Base-by-base conservation (phyloP, 2,329 filamentous ascomycete species). In the Fusarium pseudoanthophilum region DNA sequence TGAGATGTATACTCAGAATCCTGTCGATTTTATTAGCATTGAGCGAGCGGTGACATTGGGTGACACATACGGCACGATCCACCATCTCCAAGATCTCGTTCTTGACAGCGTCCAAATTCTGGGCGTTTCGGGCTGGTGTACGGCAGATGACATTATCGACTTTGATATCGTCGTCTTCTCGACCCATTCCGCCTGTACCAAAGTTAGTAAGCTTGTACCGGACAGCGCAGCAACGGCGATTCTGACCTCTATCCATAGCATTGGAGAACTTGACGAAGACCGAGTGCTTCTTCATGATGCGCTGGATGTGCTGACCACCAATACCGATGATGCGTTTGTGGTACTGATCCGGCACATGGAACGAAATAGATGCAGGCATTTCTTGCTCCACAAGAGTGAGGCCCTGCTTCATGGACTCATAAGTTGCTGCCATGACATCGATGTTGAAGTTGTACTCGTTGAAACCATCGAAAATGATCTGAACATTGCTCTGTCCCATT, bases 391-490 rank as follows among this genome's bases (percentile, higher is more conserved):
- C 96, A 65, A 99, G 89, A 73, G 93, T 92, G 70, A 99, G 86
- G 5, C 96, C 96, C 77, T 95, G 93, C 85, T 96, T 97, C 84
- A 96, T 96, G 6, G 95, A 95, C 73, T 98, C 95, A 81, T 98
- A 98, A 77, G 93, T 93, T 62, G 92, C 92, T 51, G 94, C 95
- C 80, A 96, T 95, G 63, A 99, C 95, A 80, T 99, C 96, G 75
- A 99, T 99, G 83, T 98, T 97, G 87, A 99, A 99, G 84, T 99
- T 98, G 88, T 98, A 99, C 85, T 99, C 96, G 83, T 98, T 97
- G 86, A 98, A 99, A 72, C 95, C 95, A 80, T 99, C 96, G 76
- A 99, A 99, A 72, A 99, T 95, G 79, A 99, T 98, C 84, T 99
- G 96, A 18, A 99, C 96, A 78, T 97, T 98, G 87, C 95, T 98